Evolutionary conservation across 371 early-diverging fungal species (phyloP).

Genomic region (Umbelopsis sp.): DNA sequence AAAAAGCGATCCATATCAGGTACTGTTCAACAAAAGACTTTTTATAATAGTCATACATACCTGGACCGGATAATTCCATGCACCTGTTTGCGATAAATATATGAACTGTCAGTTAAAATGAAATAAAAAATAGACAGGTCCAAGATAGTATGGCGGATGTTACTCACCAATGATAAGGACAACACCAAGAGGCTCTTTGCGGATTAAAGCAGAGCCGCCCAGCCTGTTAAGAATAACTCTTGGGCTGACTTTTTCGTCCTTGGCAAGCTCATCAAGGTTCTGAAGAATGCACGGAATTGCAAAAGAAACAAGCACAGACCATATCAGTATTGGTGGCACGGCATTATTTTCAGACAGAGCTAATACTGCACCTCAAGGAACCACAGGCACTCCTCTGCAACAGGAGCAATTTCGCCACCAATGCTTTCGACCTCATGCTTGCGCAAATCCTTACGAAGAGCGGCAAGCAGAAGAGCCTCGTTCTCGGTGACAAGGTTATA

Average conservation of each 20-base stretch:
- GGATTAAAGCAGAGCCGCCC: slow-evolving; percentile 38
- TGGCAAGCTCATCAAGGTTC: slow-evolving; percentile 65
- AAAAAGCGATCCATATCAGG: not conserved
- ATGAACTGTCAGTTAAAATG: not conserved
- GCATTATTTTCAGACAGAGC: too few species aligned
- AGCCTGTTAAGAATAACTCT: slow-evolving; percentile 39
- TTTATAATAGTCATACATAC: slow-evolving; percentile 18
- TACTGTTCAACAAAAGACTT: too few species aligned
- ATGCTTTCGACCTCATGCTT: slow-evolving; percentile 60
- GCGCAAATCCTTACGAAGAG: slow-evolving; percentile 68
- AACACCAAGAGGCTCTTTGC: slow-evolving; percentile 80
- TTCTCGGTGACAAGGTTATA: slow-evolving; percentile 70
- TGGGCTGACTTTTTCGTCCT: slow-evolving; percentile 51
- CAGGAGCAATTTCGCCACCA: slow-evolving; percentile 67
- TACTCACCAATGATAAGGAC: slow-evolving; percentile 59
- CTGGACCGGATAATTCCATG: slow-evolving; percentile 56
- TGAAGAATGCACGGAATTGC: slow-evolving; percentile 23
- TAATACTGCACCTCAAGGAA: slow-evolving; percentile 38
- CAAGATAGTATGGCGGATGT: not conserved
- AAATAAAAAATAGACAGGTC: not conserved
- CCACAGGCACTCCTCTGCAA: slow-evolving; percentile 56
- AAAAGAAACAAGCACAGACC: not conserved
- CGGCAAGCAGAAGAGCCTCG: slow-evolving; percentile 59
- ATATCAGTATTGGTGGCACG: not conserved
- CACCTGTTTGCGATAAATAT: slow-evolving; percentile 25